Evolutionary conservation across 1,139 yeast genomes (phyloP), one percentile per base, ranked within the genome.

Genomic region (Taphrina confusa): DNA sequence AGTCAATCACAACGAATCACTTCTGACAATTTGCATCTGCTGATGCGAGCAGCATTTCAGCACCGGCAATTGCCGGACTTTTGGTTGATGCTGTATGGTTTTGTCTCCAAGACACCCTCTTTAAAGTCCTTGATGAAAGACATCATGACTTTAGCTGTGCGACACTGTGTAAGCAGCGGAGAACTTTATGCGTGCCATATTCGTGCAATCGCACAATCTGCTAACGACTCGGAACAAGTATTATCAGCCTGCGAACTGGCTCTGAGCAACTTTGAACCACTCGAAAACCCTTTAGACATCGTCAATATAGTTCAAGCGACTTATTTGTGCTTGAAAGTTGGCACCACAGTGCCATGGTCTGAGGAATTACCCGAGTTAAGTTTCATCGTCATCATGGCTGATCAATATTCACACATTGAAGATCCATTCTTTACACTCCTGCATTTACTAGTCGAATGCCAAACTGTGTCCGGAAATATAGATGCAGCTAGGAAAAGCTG

Each of bases 401-500:
- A 9, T 16, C 31, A 20, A 25, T 27, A 44, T n/a, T 23, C 22
- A 27, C 42, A 5, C 25, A 44, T 25, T 16, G 30, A 20, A 11
- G 50, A 44, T 27, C 58, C 22, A 14, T n/a, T 25, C 27, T 36
- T 54, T 36, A 16, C 45, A 23, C 34, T 56, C 2, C 56, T 46
- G 6, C 40, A 54, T 11, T 28, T 60, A 18, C 45, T 57, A 25
- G 37, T 58, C 16, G 34, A n/a, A n/a, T 31, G 18, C n/a, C 16
- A 27, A 11, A 63, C 66, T 2, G 25, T 49, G 30, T 39, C 25
- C n/a, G 64, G 62, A 12, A 36, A 58, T 14, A 23, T 61, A 9
- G 57, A 28, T 9, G 63, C 62, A 27, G 80, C 80, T 0, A 63
- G 73, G 12, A 50, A 60, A 0, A 61, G 74, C 1, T 64, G 79